A percentile compares a stretch with the other conserved stretches of the same genome.
Evolutionary conservation across 208 protist genomes (phyloP).

Genomic region (Herpetomonas samuelpessoai): DNA sequence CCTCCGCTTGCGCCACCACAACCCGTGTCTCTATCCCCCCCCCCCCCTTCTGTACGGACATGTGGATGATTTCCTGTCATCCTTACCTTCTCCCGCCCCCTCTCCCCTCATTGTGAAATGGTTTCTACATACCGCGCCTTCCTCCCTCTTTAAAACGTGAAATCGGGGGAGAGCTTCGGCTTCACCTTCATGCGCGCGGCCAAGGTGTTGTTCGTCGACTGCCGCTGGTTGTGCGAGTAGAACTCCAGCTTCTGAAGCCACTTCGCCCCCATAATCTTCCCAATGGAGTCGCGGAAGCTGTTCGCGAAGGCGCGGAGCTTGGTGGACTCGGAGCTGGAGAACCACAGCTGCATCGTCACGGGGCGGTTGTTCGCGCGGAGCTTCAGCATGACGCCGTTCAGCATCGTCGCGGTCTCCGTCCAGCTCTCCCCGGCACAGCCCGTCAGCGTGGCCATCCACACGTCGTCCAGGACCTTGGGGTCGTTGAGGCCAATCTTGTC

Average conservation of each 20-base stretch:
- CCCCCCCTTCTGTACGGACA: too few species aligned
- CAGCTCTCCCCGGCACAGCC: conserved; percentile 66
- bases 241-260: conserved; percentile 81
- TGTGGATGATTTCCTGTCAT: too few species aligned
- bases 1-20: too few species aligned
- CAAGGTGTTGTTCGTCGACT: conserved; percentile 41
- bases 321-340: conserved; percentile 53
- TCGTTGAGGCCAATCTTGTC: conserved; percentile 71
- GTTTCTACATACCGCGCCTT: too few species aligned
- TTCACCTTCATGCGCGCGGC: conserved; percentile 65
- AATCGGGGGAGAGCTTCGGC: conserved; percentile 15
- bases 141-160: background rate
- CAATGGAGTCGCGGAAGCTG: conserved; percentile 54
- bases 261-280: conserved; percentile 73
- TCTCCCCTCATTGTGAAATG: too few species aligned
- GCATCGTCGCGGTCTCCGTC: conserved; percentile 53
- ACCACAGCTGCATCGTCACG: conserved; percentile 79
- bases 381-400: conserved; percentile 89
- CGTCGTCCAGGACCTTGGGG: conserved; percentile 79
- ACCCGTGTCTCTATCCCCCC: too few species aligned
- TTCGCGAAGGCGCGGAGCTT: conserved; percentile 67
- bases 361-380: conserved; percentile 74
- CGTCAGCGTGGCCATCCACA: conserved; percentile 78
- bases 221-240: conserved; percentile 73
- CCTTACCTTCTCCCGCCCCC: too few species aligned